Conservation (phyloP, 2,329 filamentous ascomycete species). For the Chlorencoelia australis region DNA sequence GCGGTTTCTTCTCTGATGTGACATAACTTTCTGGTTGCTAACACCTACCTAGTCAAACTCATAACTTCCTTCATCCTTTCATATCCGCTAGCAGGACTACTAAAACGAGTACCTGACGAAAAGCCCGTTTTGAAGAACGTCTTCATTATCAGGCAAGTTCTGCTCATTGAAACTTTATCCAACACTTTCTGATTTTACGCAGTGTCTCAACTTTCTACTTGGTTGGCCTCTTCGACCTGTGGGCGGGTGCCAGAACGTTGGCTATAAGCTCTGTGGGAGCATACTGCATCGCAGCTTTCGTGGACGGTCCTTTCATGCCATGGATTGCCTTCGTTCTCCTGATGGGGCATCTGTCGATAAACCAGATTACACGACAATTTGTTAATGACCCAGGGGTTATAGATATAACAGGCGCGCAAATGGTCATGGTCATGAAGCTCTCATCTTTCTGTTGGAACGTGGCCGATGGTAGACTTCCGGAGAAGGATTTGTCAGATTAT, state of each 20-base stretch:
- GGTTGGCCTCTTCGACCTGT: constrained; percentile 86
- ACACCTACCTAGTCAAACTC: constrained; percentile 65
- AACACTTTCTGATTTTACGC: constrained; percentile 8
- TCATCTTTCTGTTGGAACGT: constrained; percentile 97
- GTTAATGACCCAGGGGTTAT: constrained; percentile 54
- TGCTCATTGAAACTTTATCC: constrained; percentile 5
- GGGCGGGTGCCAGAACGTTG: constrained; percentile 72
- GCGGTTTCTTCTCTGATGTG: no score
- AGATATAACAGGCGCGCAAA: constrained; percentile 92
- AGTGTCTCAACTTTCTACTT: constrained; percentile 84
- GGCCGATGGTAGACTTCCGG: constrained; percentile 75
- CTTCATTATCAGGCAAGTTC: constrained; percentile 65
- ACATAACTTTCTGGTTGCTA: no score
- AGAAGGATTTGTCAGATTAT: constrained; percentile 70
- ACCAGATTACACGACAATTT: constrained; percentile 74
- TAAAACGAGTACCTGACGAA: constrained; percentile 84
- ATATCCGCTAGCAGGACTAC: constrained; percentile 76
- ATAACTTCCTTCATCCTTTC: constrained; percentile 84
- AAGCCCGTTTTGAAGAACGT: constrained; percentile 78
- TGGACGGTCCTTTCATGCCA: constrained; percentile 90
- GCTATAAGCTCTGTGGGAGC: constrained; percentile 68
- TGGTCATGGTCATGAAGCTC: constrained; percentile 98
- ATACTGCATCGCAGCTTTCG: constrained; percentile 73
- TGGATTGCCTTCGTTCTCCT: constrained; percentile 91
- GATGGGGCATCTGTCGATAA: constrained; percentile 92